Conservation (phyloP, 257 asterid genomes). For the Cruciata laevipes region DNA sequence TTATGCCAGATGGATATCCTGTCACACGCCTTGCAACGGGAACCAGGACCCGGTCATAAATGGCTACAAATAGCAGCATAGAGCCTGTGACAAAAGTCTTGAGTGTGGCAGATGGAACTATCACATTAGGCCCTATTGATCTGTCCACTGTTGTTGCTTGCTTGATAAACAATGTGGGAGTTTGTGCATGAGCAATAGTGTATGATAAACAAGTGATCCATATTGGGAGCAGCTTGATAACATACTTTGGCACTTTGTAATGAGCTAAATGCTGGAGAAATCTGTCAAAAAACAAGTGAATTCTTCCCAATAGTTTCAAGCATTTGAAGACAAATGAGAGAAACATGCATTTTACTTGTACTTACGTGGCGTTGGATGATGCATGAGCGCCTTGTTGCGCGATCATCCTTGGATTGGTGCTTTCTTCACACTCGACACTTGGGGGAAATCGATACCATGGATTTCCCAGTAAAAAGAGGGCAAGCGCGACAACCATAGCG, state of each 20-base stretch:
- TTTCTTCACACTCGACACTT: not conserved
- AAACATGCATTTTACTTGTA: no score
- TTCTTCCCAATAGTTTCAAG: no score
- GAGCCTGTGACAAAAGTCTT: conserved; percentile 22
- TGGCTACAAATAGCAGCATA: not conserved
- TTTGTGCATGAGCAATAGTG: conserved; percentile 37
- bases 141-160: conserved; percentile 62
- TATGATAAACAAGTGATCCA: conserved; percentile 46
- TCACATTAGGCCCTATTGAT: conserved; percentile 29
- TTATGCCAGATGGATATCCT: conserved; percentile 41
- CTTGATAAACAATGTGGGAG: conserved; percentile 48
- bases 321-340: no score
- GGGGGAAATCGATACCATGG: conserved; percentile 16
- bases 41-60: conserved; percentile 48
- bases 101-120: conserved; percentile 51
- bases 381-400: not conserved
- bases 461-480: conserved; percentile 26
- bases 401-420: no score
- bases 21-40: conserved; percentile 42
- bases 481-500: conserved; percentile 21
- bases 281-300: no score
- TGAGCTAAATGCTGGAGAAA: not conserved
- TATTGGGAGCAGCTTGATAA: conserved; percentile 42
- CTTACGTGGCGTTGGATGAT: not conserved
- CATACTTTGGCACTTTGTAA: conserved; percentile 25